Conservation (phyloP, 371 early-diverging fungal genomes). For the Mortierella sp. region DNA sequence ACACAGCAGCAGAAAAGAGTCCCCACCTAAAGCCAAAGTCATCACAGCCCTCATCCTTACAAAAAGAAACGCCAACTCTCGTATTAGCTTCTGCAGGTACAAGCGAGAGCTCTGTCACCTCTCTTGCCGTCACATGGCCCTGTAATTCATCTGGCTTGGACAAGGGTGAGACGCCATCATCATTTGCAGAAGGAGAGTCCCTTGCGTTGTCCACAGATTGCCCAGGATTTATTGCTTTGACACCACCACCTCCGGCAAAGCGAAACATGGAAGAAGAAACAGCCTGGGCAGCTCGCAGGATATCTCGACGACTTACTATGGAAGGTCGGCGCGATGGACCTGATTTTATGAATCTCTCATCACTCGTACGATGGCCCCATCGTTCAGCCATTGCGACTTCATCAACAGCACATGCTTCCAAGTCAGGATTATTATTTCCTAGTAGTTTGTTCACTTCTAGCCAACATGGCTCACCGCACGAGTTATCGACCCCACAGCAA, state of each 20-base stretch:
- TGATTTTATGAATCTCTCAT: constrained; percentile 50
- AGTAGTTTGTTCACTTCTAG: too few relatives aligned
- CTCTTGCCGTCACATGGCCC: background rate
- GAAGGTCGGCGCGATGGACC: constrained; percentile 55
- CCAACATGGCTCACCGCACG: too few relatives aligned
- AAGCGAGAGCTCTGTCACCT: background rate
- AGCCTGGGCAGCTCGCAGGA: constrained; percentile 52
- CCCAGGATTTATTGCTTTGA: constrained; percentile 1
- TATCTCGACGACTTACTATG: constrained; percentile 46
- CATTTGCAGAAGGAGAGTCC: constrained; percentile 3
- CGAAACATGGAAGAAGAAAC: constrained; percentile 46
- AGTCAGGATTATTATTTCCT: constrained; percentile 10
- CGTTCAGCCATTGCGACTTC: constrained; percentile 34
- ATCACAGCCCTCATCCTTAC: background rate
- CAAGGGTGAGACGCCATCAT: too few relatives aligned
- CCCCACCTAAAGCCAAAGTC: constrained; percentile 1
- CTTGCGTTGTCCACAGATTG: background rate
- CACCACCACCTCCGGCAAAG: constrained; percentile 4
- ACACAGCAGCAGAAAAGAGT: constrained; percentile 16
- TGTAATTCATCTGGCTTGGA: too few relatives aligned
- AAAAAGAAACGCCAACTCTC: background rate
- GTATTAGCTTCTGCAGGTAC: background rate
- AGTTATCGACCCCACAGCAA: too few relatives aligned
- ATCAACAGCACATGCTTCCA: constrained; percentile 53
- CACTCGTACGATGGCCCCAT: constrained; percentile 23